Evolutionary conservation across 2,329 filamentous ascomycete species (phyloP), one percentile per base, ranked within the genome.

Genomic region (Colletotrichum phormii): DNA sequence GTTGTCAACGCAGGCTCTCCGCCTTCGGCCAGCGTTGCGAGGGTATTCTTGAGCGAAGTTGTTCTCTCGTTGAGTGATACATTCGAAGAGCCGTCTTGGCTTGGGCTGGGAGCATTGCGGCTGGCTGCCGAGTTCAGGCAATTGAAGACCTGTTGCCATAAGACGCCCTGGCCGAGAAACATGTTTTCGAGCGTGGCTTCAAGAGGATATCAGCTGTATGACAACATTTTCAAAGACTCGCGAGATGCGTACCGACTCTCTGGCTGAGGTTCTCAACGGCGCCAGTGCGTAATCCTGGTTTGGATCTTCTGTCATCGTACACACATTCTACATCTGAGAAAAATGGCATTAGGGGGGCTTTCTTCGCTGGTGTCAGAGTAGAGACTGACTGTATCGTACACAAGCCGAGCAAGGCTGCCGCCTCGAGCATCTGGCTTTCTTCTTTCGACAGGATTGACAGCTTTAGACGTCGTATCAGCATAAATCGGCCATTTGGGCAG

Each of bases 351-450:
- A 59, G 31, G 24, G 22, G 3, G 18, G 31, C 9, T 53, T 53
- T 42, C 24, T 13, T 15, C 26, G 6, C 13, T 11, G 15, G 24
- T 5, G n/a, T 11, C 22, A 9, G 22, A 13, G 26, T 6, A 22
- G 3, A 9, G 46, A 76, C 77, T 74, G 64, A 79, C 77, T 79
- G 71, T 80, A 80, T 46, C 79, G 76, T 3, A 79, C 74, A 63
- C 84, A 86, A 62, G 84, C 81, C 0, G 83, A 81, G 71, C 85
- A 86, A 8, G 85, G 84, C 60, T 84, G 82, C 33, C 79, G 77
- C 26, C 84, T 78, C 31, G 83, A 82, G 76, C 85, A 86, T 55
- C 83, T 84, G 18, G 84, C 81, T 63, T 87, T 86, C 75, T 84
- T 85, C 64, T 81, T 83, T 5, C 84, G 82, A 75, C 85, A 87